Evolutionary conservation across 495 filamentous ascomycete genomes (phyloP).

Genomic region (Penicillium paradoxum): DNA sequence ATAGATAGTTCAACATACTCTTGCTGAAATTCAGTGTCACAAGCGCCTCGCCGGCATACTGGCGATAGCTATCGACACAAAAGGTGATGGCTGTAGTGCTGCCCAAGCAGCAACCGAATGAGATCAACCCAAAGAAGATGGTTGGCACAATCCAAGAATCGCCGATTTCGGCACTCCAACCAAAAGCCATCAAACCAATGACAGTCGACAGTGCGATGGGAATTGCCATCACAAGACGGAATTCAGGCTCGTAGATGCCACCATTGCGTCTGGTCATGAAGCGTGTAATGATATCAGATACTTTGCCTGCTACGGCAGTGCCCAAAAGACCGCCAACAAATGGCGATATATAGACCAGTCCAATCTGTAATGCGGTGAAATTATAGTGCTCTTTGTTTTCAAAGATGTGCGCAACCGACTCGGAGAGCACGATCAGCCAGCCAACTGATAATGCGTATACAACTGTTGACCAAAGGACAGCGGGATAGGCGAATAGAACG

Average conservation of each 20-base stretch:
- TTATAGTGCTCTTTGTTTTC: constrained; percentile 61
- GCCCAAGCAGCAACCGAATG: constrained; percentile 88
- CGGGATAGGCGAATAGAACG: constrained; percentile 80
- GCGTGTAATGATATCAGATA: constrained; percentile 78
- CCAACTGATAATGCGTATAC: constrained; percentile 89
- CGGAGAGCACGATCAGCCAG: constrained; percentile 93
- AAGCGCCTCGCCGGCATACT: constrained; percentile 91
- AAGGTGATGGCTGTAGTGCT: constrained; percentile 95
- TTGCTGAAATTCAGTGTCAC: constrained; percentile 95
- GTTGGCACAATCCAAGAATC: constrained; percentile 89
- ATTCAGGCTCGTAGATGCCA: constrained; percentile 94
- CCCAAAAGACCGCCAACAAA: constrained; percentile 87
- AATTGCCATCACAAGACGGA: constrained; percentile 84
- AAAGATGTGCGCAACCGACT: constrained; percentile 76
- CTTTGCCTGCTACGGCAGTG: constrained; percentile 83
- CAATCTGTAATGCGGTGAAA: constrained; percentile 74
- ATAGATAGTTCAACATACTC: constrained; percentile 44
- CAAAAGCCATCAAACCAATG: constrained; percentile 88
- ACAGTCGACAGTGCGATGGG: constrained; percentile 75
- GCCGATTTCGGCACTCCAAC: constrained; percentile 74
- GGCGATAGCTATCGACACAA: constrained; percentile 86
- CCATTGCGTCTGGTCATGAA: constrained; percentile 79
- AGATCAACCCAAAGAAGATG: constrained; percentile 85
- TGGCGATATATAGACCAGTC: constrained; percentile 83
- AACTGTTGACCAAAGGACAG: constrained; percentile 83